Percentiles rank a stretch among this genome's conserved stretches.
Evolutionary conservation across 208 protist species (phyloP).

Genomic region (Trypanosomatidae sp.): DNA sequence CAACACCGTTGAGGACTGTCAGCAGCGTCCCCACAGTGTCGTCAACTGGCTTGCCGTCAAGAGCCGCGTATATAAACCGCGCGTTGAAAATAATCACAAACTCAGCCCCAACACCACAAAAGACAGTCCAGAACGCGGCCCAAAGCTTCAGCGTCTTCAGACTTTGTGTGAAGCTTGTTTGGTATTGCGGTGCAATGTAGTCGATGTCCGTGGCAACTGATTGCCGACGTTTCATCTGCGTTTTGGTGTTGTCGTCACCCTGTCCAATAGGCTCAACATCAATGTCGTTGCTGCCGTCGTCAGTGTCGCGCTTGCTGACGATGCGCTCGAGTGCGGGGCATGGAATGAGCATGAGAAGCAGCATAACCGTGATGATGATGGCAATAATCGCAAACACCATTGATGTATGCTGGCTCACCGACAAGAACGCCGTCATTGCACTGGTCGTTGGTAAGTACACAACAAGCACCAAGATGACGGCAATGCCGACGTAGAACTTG

Average conservation of each 20-base stretch:
- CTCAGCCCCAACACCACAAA: conserved; percentile 26
- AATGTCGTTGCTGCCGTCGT: neutral
- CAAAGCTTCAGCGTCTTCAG: conserved; percentile 29
- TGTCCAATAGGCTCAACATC: neutral
- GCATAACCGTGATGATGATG: conserved; percentile 6
- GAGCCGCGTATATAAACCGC: conserved; percentile 23
- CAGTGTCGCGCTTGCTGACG: neutral
- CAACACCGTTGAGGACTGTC: conserved; percentile 42
- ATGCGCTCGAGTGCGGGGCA: conserved; percentile 4
- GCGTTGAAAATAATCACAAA: conserved; percentile 59
- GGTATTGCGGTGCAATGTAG: conserved; percentile 52
- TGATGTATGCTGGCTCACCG: neutral
- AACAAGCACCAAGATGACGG: conserved; percentile 24
- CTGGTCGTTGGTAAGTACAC: conserved; percentile 42
- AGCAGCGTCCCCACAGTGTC: conserved; percentile 30
- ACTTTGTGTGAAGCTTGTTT: conserved; percentile 32
- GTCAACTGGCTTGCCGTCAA: conserved; percentile 8
- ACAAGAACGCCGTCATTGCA: conserved; percentile 19
- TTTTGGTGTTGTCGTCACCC: neutral
- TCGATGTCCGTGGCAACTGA: conserved; percentile 27
- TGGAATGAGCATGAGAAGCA: conserved; percentile 12
- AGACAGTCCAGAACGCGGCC: conserved; percentile 33
- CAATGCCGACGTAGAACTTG: conserved; percentile 35
- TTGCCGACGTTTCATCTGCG: neutral
- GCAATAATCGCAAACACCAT: conserved; percentile 24